These are phyloP conservation scores for Tilletia walkeri DNA, from an alignment of 1,284 basidiomycete species.

Conservation along the genomic window DNA sequence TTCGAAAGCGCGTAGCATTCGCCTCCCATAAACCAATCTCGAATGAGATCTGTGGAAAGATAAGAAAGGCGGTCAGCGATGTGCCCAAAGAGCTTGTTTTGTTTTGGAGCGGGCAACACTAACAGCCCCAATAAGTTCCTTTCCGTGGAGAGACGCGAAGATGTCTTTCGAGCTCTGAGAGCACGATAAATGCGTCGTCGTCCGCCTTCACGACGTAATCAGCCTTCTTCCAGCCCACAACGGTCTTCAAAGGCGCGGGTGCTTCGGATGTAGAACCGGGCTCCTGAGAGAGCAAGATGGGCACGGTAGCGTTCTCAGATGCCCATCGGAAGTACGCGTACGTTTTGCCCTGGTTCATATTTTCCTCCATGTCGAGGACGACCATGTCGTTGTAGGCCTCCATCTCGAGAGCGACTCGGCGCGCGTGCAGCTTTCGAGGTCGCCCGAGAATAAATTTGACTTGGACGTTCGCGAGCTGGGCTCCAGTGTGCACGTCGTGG, in stretches of 20 bases:
- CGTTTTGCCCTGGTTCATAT: slow-evolving; percentile 88
- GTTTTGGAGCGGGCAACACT: slow-evolving; percentile 10
- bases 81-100: not conserved
- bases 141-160: slow-evolving; percentile 47
- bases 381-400: slow-evolving; percentile 88
- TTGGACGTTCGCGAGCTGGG: slow-evolving; percentile 67
- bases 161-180: slow-evolving; percentile 53
- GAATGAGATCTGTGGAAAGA: slow-evolving; percentile 68
- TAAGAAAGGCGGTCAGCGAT: slow-evolving; percentile 7
- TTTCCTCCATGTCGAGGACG: slow-evolving; percentile 78
- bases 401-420: slow-evolving; percentile 80
- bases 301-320: slow-evolving; percentile 84
- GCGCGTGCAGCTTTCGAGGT: slow-evolving; percentile 75
- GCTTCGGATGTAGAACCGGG: not conserved
- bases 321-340: slow-evolving; percentile 83
- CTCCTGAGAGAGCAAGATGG: slow-evolving; percentile 55
- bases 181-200: slow-evolving; percentile 51
- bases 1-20: slow-evolving; percentile 89
- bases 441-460: slow-evolving; percentile 88
- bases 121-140: slow-evolving; percentile 52
- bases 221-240: slow-evolving; percentile 52
- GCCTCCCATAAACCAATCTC: slow-evolving; percentile 92
- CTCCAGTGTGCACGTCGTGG: slow-evolving; percentile 47
- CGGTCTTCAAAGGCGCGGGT: not conserved
- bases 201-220: slow-evolving; percentile 56